Conservation (phyloP, 805 yeast genomes). For the Candida tallmaniae region DNA sequence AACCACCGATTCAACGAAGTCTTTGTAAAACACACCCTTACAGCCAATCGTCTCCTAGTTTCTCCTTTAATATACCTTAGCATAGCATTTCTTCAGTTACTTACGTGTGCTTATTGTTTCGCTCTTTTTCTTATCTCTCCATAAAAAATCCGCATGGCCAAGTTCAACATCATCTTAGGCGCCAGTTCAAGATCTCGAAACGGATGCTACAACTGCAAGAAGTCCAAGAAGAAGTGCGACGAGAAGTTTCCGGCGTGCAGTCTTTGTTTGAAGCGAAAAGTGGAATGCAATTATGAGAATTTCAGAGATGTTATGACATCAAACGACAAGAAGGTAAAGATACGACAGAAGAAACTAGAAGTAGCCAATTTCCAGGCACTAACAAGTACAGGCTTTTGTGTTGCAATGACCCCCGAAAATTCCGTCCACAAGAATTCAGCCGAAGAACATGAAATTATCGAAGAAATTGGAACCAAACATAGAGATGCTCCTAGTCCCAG, state of each 20-base stretch:
- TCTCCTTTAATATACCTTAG: too few species aligned
- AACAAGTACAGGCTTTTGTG: not conserved
- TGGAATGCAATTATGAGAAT: conserved; percentile 5
- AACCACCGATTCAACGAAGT: too few species aligned
- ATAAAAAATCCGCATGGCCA: conserved; percentile 1
- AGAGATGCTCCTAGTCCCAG: not conserved
- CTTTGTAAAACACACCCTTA: too few species aligned
- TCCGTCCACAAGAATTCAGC: not conserved
- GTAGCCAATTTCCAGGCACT: not conserved
- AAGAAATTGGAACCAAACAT: too few species aligned
- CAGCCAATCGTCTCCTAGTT: too few species aligned
- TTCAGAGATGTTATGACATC: conserved; percentile 1
- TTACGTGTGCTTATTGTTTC: too few species aligned
- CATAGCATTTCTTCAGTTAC: too few species aligned
- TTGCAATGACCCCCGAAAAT: too few species aligned
- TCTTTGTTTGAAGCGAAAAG: conserved; percentile 2
- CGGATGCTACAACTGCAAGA: conserved; percentile 7
- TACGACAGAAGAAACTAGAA: not conserved
- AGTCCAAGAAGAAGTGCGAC: conserved; percentile 8
- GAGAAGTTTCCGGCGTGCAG: conserved; percentile 6
- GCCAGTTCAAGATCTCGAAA: conserved; percentile 6
- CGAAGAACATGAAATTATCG: too few species aligned
- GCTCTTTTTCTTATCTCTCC: too few species aligned
- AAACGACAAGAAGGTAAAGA: not conserved
- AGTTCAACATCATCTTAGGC: conserved; percentile 2